phyloP scores from a whole-genome alignment of 2,329 filamentous ascomycete species.

The Aspergillus candidus region DNA sequence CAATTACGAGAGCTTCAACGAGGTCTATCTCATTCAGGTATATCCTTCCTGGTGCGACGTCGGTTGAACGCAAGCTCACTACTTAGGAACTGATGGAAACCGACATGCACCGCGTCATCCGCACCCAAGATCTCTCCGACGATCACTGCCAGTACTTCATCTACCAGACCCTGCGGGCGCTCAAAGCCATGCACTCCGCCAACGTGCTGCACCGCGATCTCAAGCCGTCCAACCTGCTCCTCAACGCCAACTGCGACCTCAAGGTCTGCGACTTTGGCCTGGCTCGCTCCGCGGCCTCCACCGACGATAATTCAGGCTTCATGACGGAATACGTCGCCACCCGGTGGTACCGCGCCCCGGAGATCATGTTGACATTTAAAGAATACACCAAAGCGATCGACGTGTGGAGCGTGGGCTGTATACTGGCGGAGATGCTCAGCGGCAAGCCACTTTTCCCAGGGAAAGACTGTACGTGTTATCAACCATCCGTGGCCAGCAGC shows the following conservation, averaged over 20 bases:
- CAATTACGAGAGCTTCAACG: constrained; percentile 91
- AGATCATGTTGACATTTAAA: constrained; percentile 99
- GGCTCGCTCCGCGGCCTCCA: constrained; percentile 88
- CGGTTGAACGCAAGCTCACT: background rate
- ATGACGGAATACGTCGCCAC: constrained; percentile 99
- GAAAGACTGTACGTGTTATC: constrained; percentile 83
- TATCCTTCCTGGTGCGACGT: constrained; percentile 14
- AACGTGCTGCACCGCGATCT: constrained; percentile 96
- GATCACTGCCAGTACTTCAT: constrained; percentile 99
- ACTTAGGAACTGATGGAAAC: constrained; percentile 96
- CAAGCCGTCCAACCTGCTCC: constrained; percentile 91
- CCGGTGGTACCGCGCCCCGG: constrained; percentile 96
- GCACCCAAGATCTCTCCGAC: constrained; percentile 95
- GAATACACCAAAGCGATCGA: constrained; percentile 99
- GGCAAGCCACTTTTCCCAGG: constrained; percentile 97
- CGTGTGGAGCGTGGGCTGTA: constrained; percentile 98
- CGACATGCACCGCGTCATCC: constrained; percentile 98
- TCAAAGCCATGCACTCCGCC: constrained; percentile 99
- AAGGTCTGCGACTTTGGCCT: constrained; percentile 99
- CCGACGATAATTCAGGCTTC: constrained; percentile 99
- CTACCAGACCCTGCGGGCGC: constrained; percentile 93
- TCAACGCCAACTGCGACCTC: constrained; percentile 97
- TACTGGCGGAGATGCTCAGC: constrained; percentile 96
- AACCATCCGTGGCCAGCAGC: background rate
- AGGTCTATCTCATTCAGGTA: constrained; percentile 98